Evolutionary conservation across 2,329 filamentous ascomycete species (phyloP), one percentile per base, ranked within the genome.

Genomic region (Rhynchosporium agropyri): DNA sequence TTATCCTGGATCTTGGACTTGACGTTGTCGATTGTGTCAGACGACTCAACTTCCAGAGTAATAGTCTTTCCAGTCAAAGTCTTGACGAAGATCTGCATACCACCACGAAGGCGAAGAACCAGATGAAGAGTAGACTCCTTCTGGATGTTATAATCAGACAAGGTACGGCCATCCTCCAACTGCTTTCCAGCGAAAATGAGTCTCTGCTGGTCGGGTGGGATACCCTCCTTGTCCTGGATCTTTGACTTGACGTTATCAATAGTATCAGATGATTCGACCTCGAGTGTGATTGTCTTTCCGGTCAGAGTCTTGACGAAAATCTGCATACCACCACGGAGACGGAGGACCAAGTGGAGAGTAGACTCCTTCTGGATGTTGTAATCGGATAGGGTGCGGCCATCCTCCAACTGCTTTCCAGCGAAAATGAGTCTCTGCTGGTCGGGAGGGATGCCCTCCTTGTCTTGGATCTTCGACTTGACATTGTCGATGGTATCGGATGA

Each of bases 171-270:
- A 84, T 98, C 94, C 87, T 97, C 94, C 71, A 98, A 90, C 85
- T 97, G 94, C 90, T 97, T 97, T 81, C 94, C 93, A 76, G 93
- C 93, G 80, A 98, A 98, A 84, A 97, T 97, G 84, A 98, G 81
- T 78, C 94, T 93, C 87, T 98, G 94, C 82, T 97, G 93, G 83
- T 97, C 94, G 72, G 93, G 93, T 76, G 94, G 94, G 74, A 97
- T 97, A 76, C 94, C 94, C 85, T 97, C 94, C 90, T 97, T 97
- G 84, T 97, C 93, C 85, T 97, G 94, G 81, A 98, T 97, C 90
- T 97, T 97, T 84, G 89, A 89, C 89, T 98, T 98, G 83, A 98
- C 94, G 88, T 97, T 98, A 89, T 98, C 94, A 85, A 98, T 98
- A 77, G 94, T 97, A 83, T 98, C 94, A 78, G 88, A 92, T 77